Evolutionary conservation across 148 eudicot species (phyloP), one percentile per base, ranked within the genome.

Genomic region (Vaccinium darrowii): DNA sequence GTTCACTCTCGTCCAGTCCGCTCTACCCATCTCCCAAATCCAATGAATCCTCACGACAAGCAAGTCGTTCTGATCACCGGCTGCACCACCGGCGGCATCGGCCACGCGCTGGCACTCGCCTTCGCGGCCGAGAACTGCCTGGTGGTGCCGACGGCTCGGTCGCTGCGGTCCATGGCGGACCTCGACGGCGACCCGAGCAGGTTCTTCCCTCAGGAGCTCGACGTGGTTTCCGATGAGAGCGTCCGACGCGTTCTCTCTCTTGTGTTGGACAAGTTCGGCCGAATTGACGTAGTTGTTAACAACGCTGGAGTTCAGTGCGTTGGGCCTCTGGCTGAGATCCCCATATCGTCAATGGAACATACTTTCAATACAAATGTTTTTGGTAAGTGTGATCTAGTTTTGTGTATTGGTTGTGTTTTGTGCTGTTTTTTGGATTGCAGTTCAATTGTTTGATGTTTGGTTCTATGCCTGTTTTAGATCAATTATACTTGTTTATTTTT

Each of bases 271-370:
- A 85, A 86, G 39, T 92, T 96, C 71, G 99, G 95, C 0, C 88
- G 92, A 27, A 89, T 96, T 54, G 99, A 96, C 89, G 50, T 96
- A 4, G 54, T 96, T 4, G 90, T 96, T 10, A 96, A 94, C 57
- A 96, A 96, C 73, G 99, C 98, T 8, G 99, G 99, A 11, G 91
- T 93, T 33, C 99, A 89, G 58, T 94, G 95, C 82, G 87, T 96
- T 25, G 99, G 97, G 0, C 99, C 99, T 21, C 90, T 94, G 36
- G 99, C 98, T 79, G 99, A 96, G 84, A 83, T 93, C 52, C 98
- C 98, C 60, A 30, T 96, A 0, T 88, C 92, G 56, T 74, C 90
- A 1, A 75, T 96, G 23, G 84, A 93, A 57, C 86, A 83, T 2
- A 90, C 98, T 63, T 94, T 94, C 82, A 88, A 96, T 52, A 96